phyloP scores from a whole-genome alignment of 2,329 filamentous ascomycete species.

The Fusarium hostae region DNA sequence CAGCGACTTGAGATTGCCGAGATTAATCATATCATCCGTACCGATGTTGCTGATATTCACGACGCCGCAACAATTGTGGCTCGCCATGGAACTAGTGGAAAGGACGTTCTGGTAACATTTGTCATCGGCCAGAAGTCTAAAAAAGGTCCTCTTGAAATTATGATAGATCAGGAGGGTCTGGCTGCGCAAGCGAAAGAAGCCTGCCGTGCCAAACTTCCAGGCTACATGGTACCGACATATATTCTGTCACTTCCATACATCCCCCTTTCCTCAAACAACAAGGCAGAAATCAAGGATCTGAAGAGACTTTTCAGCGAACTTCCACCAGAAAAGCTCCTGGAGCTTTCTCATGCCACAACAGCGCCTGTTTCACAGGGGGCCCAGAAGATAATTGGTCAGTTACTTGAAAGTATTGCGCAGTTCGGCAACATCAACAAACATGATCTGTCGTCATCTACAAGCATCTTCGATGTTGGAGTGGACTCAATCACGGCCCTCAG shows the following conservation, averaged over 20 bases:
- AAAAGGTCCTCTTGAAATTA: constrained; percentile 30
- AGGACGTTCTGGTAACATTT: constrained; percentile 86
- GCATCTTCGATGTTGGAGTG: constrained; percentile 85
- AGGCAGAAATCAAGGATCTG: constrained; percentile 79
- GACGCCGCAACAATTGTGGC: constrained; percentile 82
- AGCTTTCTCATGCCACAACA: constrained; percentile 54
- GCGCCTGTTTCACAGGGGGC: constrained; percentile 46
- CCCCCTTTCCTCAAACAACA: constrained; percentile 89
- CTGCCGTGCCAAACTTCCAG: constrained; percentile 77
- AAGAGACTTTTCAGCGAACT: constrained; percentile 73
- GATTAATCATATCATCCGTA: constrained; percentile 85
- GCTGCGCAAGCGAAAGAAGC: constrained; percentile 63
- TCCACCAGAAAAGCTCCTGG: constrained; percentile 69
- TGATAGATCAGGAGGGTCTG: constrained; percentile 51
- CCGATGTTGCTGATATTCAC: constrained; percentile 64
- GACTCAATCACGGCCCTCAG: constrained; percentile 87
- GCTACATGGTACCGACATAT: constrained; percentile 92
- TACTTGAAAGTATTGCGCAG: constrained; percentile 65
- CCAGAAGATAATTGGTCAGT: constrained; percentile 54
- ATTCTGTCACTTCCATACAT: constrained; percentile 77
- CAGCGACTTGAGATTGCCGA: constrained; percentile 91
- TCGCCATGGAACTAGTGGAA: constrained; percentile 76
- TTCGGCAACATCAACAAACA: constrained; percentile 59
- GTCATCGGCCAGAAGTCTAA: constrained; percentile 52
- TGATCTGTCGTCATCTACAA: constrained; percentile 66